phyloP scores from a whole-genome alignment of 164 flowering plant genomes.

The Chloranthus sessilifolius region DNA sequence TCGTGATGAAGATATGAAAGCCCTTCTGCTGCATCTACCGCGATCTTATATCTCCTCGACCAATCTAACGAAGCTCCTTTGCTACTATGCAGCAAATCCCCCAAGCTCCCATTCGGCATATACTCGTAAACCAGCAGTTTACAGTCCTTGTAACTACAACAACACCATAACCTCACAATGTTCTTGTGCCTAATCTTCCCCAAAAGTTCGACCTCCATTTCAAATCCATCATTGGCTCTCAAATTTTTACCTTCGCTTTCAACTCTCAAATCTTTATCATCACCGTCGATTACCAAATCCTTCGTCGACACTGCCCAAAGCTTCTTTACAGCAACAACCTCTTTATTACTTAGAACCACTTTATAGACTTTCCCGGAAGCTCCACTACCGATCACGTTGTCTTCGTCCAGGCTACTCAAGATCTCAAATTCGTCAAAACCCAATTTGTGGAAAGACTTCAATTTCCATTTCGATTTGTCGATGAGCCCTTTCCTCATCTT shows the following conservation, averaged over 20 bases:
- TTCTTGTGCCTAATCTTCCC: constrained; percentile 75
- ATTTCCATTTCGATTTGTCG: constrained; percentile 46
- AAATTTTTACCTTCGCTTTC: too few relatives aligned
- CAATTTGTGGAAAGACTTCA: constrained; percentile 59
- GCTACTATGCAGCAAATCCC: constrained; percentile 58
- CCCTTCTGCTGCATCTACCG: constrained; percentile 67
- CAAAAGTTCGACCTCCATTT: constrained; percentile 57
- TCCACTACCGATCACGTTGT: constrained; percentile 64
- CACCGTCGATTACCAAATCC: constrained; percentile 10
- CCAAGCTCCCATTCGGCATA: constrained; percentile 77
- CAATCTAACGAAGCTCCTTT: constrained; percentile 53
- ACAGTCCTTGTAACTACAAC: constrained; percentile 41
- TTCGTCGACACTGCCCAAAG: constrained; percentile 34
- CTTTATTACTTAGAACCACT: constrained; percentile 50
- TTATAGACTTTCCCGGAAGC: constrained; percentile 73
- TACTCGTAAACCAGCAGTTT: constrained; percentile 73
- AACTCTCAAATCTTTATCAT: constrained; percentile 18
- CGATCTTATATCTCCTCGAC: constrained; percentile 55
- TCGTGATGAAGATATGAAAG: constrained; percentile 75
- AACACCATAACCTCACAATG: constrained; percentile 67
- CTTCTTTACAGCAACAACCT: constrained; percentile 71
- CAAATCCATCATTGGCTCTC: constrained; percentile 38
- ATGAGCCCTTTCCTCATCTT: constrained; percentile 33
- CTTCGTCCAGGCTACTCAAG: constrained; percentile 45
- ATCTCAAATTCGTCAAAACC: constrained; percentile 59